These are phyloP conservation scores for Forsythia suspensa DNA, from an alignment of 257 asterid genomes.

Conservation along the genomic window DNA sequence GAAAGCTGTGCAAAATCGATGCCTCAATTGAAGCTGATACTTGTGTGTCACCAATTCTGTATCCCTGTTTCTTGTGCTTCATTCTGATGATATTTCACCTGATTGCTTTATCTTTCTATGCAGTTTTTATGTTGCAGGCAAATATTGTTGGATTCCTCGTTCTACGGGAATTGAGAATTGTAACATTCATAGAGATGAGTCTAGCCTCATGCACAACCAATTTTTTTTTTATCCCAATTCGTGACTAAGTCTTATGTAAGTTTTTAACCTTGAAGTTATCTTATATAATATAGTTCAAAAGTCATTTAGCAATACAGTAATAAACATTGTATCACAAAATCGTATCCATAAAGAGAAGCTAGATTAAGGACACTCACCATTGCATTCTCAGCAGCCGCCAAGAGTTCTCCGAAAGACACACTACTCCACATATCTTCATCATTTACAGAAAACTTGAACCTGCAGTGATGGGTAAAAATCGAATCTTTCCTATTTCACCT, in stretches of 20 bases:
- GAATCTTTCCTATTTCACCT: constrained; percentile 20
- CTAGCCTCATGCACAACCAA: background rate
- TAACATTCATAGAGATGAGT: background rate
- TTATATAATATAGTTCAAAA: background rate
- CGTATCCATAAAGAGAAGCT: background rate
- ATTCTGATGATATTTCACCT: background rate
- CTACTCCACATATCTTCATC: constrained; percentile 22
- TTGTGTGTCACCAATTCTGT: background rate
- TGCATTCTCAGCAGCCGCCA: constrained; percentile 28
- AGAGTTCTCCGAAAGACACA: constrained; percentile 38
- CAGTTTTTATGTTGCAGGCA: background rate
- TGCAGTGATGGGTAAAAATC: constrained; percentile 30
- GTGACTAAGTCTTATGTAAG: background rate
- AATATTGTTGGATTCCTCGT: background rate
- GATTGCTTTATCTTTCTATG: background rate
- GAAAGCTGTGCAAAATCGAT: background rate
- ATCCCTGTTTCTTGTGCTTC: background rate
- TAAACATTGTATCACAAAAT: background rate
- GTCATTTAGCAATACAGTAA: background rate
- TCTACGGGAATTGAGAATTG: background rate
- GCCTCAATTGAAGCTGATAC: background rate
- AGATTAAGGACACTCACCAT: constrained; percentile 27
- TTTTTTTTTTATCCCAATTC: background rate
- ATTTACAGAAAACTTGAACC: constrained; percentile 19
- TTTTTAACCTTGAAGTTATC: constrained; percentile 4